Evolutionary conservation across 768 basidiomycete species (phyloP).

Genomic region (Phanerodontia chrysosporium): DNA sequence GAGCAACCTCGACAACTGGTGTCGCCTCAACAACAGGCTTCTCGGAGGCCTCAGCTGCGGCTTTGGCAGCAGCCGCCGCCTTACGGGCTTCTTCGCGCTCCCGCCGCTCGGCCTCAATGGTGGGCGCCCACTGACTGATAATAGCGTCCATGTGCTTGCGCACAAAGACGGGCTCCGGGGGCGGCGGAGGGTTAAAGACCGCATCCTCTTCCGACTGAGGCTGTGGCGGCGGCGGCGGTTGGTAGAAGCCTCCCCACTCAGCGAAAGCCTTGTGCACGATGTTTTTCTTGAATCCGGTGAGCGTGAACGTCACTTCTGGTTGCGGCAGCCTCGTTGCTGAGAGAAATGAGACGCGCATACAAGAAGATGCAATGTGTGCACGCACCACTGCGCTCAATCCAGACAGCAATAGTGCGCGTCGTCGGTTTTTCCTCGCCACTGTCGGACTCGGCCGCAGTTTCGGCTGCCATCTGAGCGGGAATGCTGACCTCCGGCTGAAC

Average conservation of each 20-base stretch:
- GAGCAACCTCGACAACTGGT: not conserved
- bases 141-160: not conserved
- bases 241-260: slow-evolving; percentile 14
- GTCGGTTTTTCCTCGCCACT: not conserved
- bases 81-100: not conserved
- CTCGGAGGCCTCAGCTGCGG: not conserved
- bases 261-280: not conserved
- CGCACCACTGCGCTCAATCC: slow-evolving; percentile 5
- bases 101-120: not conserved
- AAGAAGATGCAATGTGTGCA: not conserved
- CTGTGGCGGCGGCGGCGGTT: not conserved
- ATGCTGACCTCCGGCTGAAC: not conserved
- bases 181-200: not conserved
- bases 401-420: not conserved
- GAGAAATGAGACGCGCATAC: not conserved
- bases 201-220: not conserved
- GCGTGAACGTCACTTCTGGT: not conserved
- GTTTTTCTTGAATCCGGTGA: not conserved
- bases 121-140: not conserved
- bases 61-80: not conserved
- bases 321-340: not conserved
- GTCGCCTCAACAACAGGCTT: not conserved
- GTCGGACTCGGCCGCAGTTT: not conserved
- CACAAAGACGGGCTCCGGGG: not conserved
- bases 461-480: not conserved